A percentile compares a stretch with the other conserved stretches of the same genome.
phyloP scores from a whole-genome alignment of 192 early-diverging fungal genomes.

The Linnemannia exigua region DNA sequence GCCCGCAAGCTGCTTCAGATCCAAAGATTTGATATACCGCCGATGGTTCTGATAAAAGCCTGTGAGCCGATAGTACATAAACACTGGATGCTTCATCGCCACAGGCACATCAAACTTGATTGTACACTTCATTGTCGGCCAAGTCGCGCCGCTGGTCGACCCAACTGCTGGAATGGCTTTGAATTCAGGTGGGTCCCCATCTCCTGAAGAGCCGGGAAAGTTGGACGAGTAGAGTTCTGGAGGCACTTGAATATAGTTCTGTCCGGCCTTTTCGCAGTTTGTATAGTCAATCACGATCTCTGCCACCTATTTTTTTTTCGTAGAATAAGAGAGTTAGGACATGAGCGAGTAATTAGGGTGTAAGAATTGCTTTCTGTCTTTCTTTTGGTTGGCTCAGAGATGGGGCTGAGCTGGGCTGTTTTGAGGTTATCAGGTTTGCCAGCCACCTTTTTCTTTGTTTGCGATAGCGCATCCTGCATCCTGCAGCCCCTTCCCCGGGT shows the following conservation, averaged over 20 bases:
- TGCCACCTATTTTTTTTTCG: conserved; percentile 67
- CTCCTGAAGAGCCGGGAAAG: conserved; percentile 29
- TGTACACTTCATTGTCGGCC: conserved; percentile 67
- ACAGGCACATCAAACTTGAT: conserved; percentile 81
- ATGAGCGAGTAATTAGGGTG: neutral
- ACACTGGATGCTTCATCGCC: conserved; percentile 83
- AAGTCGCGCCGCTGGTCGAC: neutral
- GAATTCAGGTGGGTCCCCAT: conserved; percentile 43
- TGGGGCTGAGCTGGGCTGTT: no score
- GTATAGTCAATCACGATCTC: conserved; percentile 97
- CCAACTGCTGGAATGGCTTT: conserved; percentile 2
- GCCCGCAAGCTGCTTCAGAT: conserved; percentile 86
- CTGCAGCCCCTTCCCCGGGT: no score
- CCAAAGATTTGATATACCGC: conserved; percentile 92
- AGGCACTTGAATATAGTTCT: conserved; percentile 16
- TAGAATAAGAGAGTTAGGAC: neutral
- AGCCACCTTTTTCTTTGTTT: no score
- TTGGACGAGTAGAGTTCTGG: conserved; percentile 23
- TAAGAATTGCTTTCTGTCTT: neutral
- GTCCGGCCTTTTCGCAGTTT: conserved; percentile 68
- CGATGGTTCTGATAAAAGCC: conserved; percentile 99
- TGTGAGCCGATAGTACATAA: conserved; percentile 95
- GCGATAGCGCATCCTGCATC: no score
- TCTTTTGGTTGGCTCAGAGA: neutral
- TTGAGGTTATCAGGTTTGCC: no score